A percentile compares a stretch with the other conserved stretches of the same genome.
phyloP scores from a whole-genome alignment of 2,329 filamentous ascomycete genomes.

The Colletotrichum liriopes region DNA sequence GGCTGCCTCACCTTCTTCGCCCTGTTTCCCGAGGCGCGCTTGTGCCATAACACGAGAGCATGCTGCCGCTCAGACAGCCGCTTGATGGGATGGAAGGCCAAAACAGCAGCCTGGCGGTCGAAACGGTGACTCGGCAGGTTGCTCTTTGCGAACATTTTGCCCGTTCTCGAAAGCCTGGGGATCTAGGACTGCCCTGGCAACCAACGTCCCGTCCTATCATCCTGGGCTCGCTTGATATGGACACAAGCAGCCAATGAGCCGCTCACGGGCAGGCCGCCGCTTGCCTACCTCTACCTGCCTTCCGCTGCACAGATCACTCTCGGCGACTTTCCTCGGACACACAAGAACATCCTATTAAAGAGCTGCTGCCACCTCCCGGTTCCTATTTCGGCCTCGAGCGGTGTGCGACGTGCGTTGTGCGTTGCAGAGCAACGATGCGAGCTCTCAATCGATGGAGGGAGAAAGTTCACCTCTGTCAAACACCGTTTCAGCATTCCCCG shows the following conservation, averaged over 20 bases:
- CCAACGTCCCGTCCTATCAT: slow-evolving; percentile 3
- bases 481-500: slow-evolving; percentile 29
- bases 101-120: not conserved
- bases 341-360: not conserved
- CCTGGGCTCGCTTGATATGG: slow-evolving; percentile 18
- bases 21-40: slow-evolving; percentile 26
- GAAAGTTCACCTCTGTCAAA: slow-evolving; percentile 34
- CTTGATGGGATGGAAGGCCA: slow-evolving; percentile 10
- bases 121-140: slow-evolving; percentile 24
- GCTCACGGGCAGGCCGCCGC: slow-evolving; percentile 8
- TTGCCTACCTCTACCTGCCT: not conserved
- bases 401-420: not conserved
- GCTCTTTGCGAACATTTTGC: slow-evolving; percentile 4
- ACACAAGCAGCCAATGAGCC: slow-evolving; percentile 9
- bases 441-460: slow-evolving; percentile 1
- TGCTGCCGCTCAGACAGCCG: slow-evolving; percentile 24
- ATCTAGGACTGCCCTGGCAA: slow-evolving; percentile 18
- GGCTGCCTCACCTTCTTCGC: slow-evolving; percentile 27
- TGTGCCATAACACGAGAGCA: slow-evolving; percentile 17
- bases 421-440: slow-evolving; percentile 14
- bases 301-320: slow-evolving; percentile 16
- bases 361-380: slow-evolving; percentile 23
- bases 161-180: slow-evolving; percentile 16
- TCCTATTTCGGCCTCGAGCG: slow-evolving; percentile 36
- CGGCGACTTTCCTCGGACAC: slow-evolving; percentile 4